Conservation (phyloP, 73 alveolate genomes). For the Paramecium primaurelia region DNA sequence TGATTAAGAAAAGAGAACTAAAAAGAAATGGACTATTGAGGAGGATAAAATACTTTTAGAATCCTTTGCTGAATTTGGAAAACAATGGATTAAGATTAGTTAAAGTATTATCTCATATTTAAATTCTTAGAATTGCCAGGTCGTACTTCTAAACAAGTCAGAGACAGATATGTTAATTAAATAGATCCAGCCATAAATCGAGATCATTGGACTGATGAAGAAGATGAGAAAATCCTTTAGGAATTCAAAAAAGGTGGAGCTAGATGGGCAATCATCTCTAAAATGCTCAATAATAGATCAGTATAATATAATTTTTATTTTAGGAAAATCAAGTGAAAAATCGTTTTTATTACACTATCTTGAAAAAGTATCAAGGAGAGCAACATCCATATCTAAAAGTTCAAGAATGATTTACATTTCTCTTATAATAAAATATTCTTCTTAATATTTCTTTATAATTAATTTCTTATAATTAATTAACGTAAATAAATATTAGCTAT, state of each 20-base stretch:
- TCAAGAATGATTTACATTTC: not conserved
- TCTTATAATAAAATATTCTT: not conserved
- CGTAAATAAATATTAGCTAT: too few relatives aligned
- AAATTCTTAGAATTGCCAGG: not conserved
- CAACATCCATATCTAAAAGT: constrained; percentile 8
- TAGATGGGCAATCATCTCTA: constrained; percentile 28
- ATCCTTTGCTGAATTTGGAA: not conserved
- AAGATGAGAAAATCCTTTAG: constrained; percentile 69
- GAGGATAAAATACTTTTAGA: not conserved
- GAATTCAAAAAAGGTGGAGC: not conserved
- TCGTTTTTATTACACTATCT: not conserved
- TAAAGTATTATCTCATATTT: not conserved
- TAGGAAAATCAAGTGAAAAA: constrained; percentile 36
- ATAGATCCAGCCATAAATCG: constrained; percentile 90
- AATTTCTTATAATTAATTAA: too few relatives aligned
- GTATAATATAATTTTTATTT: not conserved
- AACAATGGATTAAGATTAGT: constrained; percentile 16
- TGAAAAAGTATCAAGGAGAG: constrained; percentile 8
- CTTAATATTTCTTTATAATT: not conserved
- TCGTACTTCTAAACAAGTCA: constrained; percentile 92
- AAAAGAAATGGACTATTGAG: constrained; percentile 9
- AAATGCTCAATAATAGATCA: not conserved
- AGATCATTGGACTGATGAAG: constrained; percentile 89
- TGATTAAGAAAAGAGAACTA: constrained; percentile 9
- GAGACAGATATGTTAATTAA: constrained; percentile 98